phyloP scores from a whole-genome alignment of 768 basidiomycete species.

The Lactarius evosmus region DNA sequence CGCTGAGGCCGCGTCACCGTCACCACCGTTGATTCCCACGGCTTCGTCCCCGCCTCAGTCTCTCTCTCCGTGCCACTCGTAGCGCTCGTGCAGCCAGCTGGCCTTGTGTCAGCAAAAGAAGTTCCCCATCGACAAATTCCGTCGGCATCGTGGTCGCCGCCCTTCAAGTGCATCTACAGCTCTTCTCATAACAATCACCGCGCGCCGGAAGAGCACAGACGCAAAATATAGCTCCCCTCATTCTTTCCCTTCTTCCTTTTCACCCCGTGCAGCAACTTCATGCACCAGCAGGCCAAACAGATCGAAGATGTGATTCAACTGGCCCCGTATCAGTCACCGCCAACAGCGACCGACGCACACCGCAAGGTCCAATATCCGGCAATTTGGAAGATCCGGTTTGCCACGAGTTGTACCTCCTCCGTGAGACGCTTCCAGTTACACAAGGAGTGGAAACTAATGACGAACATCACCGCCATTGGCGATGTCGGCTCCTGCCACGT shows the following conservation, averaged over 20 bases:
- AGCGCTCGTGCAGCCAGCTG: conserved; percentile 97
- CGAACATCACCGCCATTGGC: conserved; percentile 91
- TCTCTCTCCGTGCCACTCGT: neutral
- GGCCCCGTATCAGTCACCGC: conserved; percentile 92
- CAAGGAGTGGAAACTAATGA: conserved; percentile 75
- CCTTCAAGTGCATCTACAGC: too few species aligned
- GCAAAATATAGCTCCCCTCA: conserved; percentile 81
- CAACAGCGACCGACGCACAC: conserved; percentile 51
- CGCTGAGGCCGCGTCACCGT: conserved; percentile 72
- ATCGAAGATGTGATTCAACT: conserved; percentile 92
- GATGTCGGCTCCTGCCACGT: conserved; percentile 68
- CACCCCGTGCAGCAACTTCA: conserved; percentile 91
- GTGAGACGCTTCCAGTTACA: conserved; percentile 96
- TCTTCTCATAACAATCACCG: conserved; percentile 96
- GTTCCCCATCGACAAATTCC: conserved; percentile 99
- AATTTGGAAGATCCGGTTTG: conserved; percentile 82
- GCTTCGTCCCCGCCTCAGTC: neutral
- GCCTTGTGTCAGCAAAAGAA: conserved; percentile 99
- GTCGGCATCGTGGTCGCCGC: conserved; percentile 97
- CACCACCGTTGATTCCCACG: neutral
- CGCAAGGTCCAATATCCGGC: conserved; percentile 64
- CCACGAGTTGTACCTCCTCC: conserved; percentile 90
- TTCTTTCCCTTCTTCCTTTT: conserved; percentile 34
- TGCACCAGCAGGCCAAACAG: conserved; percentile 99
- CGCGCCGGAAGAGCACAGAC: conserved; percentile 93